Base-by-base conservation (phyloP, 495 filamentous ascomycete species). In the Trichoderma parareesei region DNA sequence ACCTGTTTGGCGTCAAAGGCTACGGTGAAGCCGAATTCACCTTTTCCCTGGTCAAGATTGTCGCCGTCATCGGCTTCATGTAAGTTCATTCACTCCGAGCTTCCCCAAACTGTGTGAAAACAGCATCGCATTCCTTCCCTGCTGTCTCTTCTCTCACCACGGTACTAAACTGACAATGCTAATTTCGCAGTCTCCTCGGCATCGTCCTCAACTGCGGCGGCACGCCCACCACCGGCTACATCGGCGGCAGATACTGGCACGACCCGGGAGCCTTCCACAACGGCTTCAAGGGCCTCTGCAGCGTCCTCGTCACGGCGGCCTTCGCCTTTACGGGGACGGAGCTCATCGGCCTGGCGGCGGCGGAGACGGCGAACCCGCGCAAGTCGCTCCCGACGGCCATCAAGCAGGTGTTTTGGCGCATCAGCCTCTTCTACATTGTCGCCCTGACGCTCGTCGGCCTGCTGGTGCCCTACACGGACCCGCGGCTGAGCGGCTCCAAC, bases 341-440 rank as follows among this genome's bases (percentile, higher is more conserved):
- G 72, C 78, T 97, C n/a, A 92, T 97, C 62, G 93, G 92, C 63
- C 82, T 97, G 42, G 91, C 92, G 38, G 91, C 91, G 46, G 92
- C 92, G 46, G 92, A 97, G 71, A 92, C 91, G 2, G 85, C 84
- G 5, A 95, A 95, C 72, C 92, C 92, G 10, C 85, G 91, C 66
- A 95, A 93, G 70, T 89, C 89, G 14, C 82, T 97, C 6, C 92
- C 92, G 0, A 89, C 87, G 0, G 92, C 92, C 53, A 85, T 93
- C 70, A 95, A 95, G 73, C 92, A 97, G 75, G 92, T 97, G 43
- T 97, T 97, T 76, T 97, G 92, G 92, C 88, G 92, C 71, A 97
- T 97, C 74, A 85, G 86, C 16, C 82, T 97, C 67, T 93, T 95
- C 75, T 95, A 95, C 75, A 77, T 93, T 38, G 85, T 91, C 62